Percentiles rank a stretch among this genome's conserved stretches.
phyloP scores from a whole-genome alignment of 306 rosid species.

The Luffa acutangula region DNA sequence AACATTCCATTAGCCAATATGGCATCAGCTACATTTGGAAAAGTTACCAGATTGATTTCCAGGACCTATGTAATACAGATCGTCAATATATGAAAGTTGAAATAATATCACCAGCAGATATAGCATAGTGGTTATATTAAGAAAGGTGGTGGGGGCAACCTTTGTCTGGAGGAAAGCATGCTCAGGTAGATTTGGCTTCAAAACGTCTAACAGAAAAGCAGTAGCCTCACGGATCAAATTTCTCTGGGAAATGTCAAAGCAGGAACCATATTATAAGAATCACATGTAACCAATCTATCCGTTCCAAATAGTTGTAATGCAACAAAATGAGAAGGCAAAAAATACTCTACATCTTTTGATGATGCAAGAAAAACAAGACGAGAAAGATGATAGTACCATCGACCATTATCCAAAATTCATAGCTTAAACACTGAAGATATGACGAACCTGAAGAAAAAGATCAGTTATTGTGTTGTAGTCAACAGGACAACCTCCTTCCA shows the following conservation, averaged over 20 bases:
- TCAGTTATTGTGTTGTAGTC: slow-evolving; percentile 98
- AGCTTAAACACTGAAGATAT: not conserved
- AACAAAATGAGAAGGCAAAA: not conserved
- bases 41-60: slow-evolving; percentile 93
- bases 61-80: slow-evolving; percentile 48
- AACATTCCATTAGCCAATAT: slow-evolving; percentile 99
- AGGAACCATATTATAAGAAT: slow-evolving; percentile 9
- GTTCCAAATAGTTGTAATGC: not conserved
- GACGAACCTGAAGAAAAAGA: slow-evolving; percentile 90
- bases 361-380: not conserved
- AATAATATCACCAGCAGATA: slow-evolving; percentile 10
- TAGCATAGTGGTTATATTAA: not conserved
- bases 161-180: slow-evolving; percentile 89
- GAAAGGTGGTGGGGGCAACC: slow-evolving; percentile 28
- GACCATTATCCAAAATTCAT: not conserved
- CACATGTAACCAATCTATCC: not conserved
- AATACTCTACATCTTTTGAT: not conserved
- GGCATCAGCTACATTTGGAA: slow-evolving; percentile 97
- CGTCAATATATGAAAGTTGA: slow-evolving; percentile 9
- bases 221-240: slow-evolving; percentile 99
- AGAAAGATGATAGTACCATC: not conserved
- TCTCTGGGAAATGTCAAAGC: slow-evolving; percentile 41
- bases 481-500: slow-evolving; percentile 99
- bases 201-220: slow-evolving; percentile 84
- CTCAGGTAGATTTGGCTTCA: slow-evolving; percentile 95